phyloP scores from a whole-genome alignment of 73 alveolate species.

The Effrenium voratum region DNA sequence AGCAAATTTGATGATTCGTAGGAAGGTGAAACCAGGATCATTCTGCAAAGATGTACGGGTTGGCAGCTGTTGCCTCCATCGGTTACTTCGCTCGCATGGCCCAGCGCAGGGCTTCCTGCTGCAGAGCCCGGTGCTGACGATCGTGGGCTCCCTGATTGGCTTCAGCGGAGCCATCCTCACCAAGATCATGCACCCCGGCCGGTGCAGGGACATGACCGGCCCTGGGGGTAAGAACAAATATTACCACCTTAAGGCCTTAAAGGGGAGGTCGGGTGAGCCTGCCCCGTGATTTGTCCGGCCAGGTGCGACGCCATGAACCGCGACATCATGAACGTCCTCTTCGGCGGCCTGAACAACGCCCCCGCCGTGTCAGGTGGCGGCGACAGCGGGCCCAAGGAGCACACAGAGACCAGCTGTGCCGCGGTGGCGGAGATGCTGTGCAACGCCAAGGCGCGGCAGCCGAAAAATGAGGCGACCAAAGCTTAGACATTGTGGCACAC shows the following conservation, averaged over 20 bases:
- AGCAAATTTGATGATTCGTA: no score
- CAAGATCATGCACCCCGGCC: constrained; percentile 94
- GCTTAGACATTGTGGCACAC: no score
- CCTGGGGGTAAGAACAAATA: no score
- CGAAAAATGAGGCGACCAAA: no score
- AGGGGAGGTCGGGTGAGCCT: no score
- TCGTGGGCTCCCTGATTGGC: constrained; percentile 96
- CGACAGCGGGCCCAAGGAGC: constrained; percentile 91
- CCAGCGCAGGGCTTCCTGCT: constrained; percentile 95
- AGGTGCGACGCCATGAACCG: constrained; percentile 95
- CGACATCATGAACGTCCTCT: constrained; percentile 89
- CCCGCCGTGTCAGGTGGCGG: constrained; percentile 32
- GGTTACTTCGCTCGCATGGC: no score
- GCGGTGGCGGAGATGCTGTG: constrained; percentile 93
- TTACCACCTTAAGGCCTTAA: no score
- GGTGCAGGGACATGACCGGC: neutral
- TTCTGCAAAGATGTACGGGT: no score
- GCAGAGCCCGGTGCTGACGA: constrained; percentile 95
- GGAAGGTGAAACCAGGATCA: no score
- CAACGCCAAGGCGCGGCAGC: constrained; percentile 44
- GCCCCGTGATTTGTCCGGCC: no score
- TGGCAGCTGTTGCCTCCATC: no score
- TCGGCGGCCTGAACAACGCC: constrained; percentile 62
- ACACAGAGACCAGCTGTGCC: constrained; percentile 79
- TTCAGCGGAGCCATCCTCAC: constrained; percentile 96